Evolutionary conservation across 768 basidiomycete species (phyloP).

Genomic region (Leccinum disarticulatum): DNA sequence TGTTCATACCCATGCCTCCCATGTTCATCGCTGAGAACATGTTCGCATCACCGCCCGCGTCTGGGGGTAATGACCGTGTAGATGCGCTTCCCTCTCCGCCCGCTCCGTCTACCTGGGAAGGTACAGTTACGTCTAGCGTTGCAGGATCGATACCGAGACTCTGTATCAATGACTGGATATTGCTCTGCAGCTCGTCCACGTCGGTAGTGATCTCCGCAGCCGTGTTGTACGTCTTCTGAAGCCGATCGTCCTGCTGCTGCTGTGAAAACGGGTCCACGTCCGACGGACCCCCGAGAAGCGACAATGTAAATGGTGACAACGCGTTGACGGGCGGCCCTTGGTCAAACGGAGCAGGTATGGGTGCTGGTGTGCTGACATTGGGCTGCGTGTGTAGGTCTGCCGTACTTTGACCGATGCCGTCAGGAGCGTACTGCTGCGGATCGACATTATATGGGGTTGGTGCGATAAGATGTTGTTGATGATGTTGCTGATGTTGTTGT

Average conservation of each 20-base stretch:
- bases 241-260: conserved; percentile 40
- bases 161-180: conserved; percentile 71
- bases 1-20: neutral
- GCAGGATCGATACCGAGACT: conserved; percentile 64
- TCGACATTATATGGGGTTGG: conserved; percentile 29
- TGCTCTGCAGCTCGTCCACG: conserved; percentile 65
- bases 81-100: conserved; percentile 13
- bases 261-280: conserved; percentile 34
- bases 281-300: conserved; percentile 24
- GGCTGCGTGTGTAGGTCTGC: conserved; percentile 2
- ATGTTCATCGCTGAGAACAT: conserved; percentile 18
- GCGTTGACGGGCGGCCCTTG: conserved; percentile 20
- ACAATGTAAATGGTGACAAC: conserved; percentile 26
- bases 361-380: conserved; percentile 12
- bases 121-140: conserved; percentile 15
- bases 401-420: neutral
- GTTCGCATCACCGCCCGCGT: conserved; percentile 11
- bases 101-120: conserved; percentile 6
- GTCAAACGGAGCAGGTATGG: conserved; percentile 22
- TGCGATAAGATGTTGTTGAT: conserved; percentile 27
- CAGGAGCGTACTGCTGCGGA: conserved; percentile 9
- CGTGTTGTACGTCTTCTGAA: conserved; percentile 58
- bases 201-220: conserved; percentile 68
- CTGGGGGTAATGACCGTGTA: neutral
- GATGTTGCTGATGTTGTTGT: conserved; percentile 18